Evolutionary conservation across 495 filamentous ascomycete genomes (phyloP).

Genomic region (Ascodesmis nigricans): DNA sequence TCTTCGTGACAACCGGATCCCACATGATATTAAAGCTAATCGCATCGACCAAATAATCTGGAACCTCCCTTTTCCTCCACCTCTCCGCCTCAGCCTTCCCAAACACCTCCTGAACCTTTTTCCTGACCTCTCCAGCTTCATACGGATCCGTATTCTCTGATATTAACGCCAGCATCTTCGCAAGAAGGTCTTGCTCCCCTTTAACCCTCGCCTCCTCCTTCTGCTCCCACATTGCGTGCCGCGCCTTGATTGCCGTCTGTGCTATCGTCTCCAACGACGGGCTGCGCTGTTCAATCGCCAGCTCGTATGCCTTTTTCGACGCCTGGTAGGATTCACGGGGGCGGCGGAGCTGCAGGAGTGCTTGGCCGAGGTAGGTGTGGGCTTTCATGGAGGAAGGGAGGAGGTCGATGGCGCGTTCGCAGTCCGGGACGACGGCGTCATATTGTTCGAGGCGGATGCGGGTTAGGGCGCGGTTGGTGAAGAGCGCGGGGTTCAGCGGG

Average conservation of each 20-base stretch:
- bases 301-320: conserved; percentile 49
- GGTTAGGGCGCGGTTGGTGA: conserved; percentile 78
- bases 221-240: conserved; percentile 50
- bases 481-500: conserved; percentile 36
- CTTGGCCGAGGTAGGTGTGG: conserved; percentile 62
- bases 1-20: conserved; percentile 75
- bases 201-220: conserved; percentile 28
- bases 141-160: conserved; percentile 17
- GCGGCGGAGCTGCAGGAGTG: conserved; percentile 50
- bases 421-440: conserved; percentile 63
- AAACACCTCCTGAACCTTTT: conserved; percentile 33
- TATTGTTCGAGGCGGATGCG: conserved; percentile 49
- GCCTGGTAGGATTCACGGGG: conserved; percentile 52
- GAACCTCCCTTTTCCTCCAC: conserved; percentile 38
- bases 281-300: conserved; percentile 32
- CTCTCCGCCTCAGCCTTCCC: conserved; percentile 36
- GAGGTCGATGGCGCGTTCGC: conserved; percentile 47
- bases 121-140: conserved; percentile 26
- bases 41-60: conserved; percentile 70
- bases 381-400: conserved; percentile 51
- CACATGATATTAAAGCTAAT: conserved; percentile 87
- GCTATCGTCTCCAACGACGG: conserved; percentile 42
- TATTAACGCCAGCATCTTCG: conserved; percentile 23
- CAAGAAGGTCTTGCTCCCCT: conserved; percentile 21
- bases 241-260: conserved; percentile 46